Evolutionary conservation across 139 green algal species (phyloP).

Genomic region (Dunaliella primolecta): DNA sequence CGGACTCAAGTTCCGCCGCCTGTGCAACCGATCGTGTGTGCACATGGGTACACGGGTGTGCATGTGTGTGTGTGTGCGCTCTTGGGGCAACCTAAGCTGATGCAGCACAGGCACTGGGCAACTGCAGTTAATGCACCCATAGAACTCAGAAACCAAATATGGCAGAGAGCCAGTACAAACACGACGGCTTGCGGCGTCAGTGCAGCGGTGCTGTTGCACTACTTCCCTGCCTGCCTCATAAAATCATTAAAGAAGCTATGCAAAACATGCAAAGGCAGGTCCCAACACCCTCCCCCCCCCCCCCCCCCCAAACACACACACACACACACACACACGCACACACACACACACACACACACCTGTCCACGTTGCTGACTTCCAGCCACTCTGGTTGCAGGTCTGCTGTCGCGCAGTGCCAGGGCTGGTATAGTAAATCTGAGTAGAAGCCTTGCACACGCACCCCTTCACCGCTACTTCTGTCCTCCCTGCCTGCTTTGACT

Average conservation of each 20-base stretch:
- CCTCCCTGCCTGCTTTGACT: too few relatives aligned
- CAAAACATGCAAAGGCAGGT: neutral
- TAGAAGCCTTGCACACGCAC: constrained; percentile 29
- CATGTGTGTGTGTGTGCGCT: too few relatives aligned
- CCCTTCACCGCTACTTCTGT: neutral
- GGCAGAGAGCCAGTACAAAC: too few relatives aligned
- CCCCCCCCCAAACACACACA: constrained; percentile 3
- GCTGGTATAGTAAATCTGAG: constrained; percentile 84
- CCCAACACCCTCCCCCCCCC: neutral
- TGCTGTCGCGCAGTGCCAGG: constrained; percentile 75
- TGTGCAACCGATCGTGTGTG: constrained; percentile 9
- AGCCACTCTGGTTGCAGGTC: constrained; percentile 73
- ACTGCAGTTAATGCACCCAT: too few relatives aligned
- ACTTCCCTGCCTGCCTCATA: too few relatives aligned
- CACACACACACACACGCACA: neutral
- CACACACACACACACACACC: constrained; percentile 24
- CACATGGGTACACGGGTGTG: neutral
- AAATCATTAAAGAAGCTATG: too few relatives aligned
- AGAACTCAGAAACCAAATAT: too few relatives aligned
- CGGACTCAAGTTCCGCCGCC: constrained; percentile 42
- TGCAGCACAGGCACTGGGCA: too few relatives aligned
- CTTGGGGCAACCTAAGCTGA: too few relatives aligned
- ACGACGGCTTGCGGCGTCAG: too few relatives aligned
- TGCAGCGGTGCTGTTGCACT: too few relatives aligned
- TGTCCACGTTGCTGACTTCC: constrained; percentile 74